These are phyloP conservation scores for Talaromyces stipitatus DNA, from an alignment of 495 filamentous ascomycete genomes.

Conservation along the genomic window DNA sequence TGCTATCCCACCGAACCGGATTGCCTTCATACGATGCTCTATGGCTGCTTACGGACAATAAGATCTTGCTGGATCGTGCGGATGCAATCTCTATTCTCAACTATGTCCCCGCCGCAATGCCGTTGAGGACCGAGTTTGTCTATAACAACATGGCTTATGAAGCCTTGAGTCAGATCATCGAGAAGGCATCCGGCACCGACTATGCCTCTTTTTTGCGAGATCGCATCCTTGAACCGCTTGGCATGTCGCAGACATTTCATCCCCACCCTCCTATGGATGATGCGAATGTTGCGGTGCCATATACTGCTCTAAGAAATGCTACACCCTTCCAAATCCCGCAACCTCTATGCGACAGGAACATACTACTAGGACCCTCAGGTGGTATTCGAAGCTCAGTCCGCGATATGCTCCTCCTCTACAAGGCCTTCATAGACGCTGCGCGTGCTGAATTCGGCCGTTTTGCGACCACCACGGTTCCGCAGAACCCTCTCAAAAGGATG, in stretches of 20 bases:
- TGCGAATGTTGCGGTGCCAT: not conserved
- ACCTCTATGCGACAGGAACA: not conserved
- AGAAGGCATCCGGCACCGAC: not conserved
- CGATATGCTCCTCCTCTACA: not conserved
- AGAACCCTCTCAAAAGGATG: not conserved
- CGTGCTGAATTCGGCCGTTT: not conserved
- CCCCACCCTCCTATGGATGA: not conserved
- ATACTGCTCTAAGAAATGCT: not conserved
- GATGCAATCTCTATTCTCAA: no score
- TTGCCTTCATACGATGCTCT: not conserved
- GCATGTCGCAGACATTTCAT: not conserved
- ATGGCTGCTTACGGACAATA: no score
- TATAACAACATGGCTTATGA: no score
- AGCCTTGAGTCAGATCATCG: not conserved
- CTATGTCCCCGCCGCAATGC: no score
- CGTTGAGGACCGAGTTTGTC: no score
- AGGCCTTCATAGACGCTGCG: not conserved
- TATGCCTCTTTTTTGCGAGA: not conserved
- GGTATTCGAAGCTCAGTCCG: not conserved
- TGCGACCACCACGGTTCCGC: not conserved
- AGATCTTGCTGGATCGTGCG: no score
- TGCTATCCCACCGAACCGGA: not conserved
- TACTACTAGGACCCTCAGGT: not conserved
- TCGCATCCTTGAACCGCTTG: not conserved
- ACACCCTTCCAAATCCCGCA: not conserved